These are phyloP conservation scores for Ecytonucleospora hepatopenaei DNA, from an alignment of 371 early-diverging fungal species.

Conservation along the genomic window DNA sequence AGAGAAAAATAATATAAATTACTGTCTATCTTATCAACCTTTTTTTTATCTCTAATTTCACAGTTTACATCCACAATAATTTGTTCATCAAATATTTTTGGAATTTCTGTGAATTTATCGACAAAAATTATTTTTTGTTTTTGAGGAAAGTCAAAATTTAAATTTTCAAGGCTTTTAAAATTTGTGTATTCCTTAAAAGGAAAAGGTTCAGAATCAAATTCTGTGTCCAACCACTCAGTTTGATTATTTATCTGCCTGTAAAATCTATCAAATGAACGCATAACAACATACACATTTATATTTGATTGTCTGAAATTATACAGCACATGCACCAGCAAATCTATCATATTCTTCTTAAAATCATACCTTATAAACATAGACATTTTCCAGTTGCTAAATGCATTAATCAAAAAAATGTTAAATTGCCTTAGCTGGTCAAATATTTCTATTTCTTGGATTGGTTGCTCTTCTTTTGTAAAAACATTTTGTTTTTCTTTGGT, in stretches of 20 bases:
- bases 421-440: constrained; percentile 3
- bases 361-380: constrained; percentile 4
- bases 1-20: constrained; percentile 1
- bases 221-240: constrained; percentile 18
- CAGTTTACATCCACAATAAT: background rate
- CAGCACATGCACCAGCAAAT: constrained; percentile 11
- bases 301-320: constrained; percentile 3
- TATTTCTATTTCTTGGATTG: background rate
- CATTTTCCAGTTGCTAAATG: background rate
- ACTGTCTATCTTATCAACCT: background rate
- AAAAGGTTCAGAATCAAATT: constrained; percentile 13
- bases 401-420: background rate
- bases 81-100: background rate
- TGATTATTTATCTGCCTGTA: constrained; percentile 12
- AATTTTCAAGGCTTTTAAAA: background rate
- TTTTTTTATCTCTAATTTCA: background rate
- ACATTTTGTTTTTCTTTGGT: too few species aligned
- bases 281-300: constrained; percentile 7
- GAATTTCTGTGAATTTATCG: background rate
- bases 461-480: too few species aligned
- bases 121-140: constrained; percentile 10
- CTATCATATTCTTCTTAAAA: constrained; percentile 13
- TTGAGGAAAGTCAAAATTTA: background rate
- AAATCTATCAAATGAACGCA: constrained; percentile 8
- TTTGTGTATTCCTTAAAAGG: constrained; percentile 12